Evolutionary conservation across 139 green algal species (phyloP), one percentile per base, ranked within the genome.

Genomic region (Chlamydomonas sphaeroides): DNA sequence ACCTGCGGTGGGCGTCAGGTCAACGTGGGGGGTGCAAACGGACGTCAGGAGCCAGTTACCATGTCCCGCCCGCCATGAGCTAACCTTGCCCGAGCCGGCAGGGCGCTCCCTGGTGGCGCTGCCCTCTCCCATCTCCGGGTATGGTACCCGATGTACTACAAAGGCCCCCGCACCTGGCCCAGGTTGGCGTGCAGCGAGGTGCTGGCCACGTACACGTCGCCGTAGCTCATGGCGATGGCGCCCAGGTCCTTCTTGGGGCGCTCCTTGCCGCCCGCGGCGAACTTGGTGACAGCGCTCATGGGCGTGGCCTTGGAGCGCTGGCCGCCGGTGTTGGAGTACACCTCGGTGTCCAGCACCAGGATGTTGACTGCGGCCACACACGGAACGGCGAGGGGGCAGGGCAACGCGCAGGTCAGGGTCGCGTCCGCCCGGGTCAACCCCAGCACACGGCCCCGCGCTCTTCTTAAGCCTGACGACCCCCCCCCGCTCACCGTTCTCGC

Each of bases 321-420:
- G 18, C 90, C 90, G 53, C 90, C 90, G 5, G 90, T 93, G 86
- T 93, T 93, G 88, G 36, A 75, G 86, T 92, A 93, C 84, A 90
- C 87, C 84, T 92, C 90, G 0, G 88, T 93, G 78, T 93, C 90
- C 39, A 93, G 86, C 36, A 93, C 87, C 76, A 93, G 68, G 67
- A 93, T 85, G 78, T 93, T 93, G 45, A 92, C 76, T 41, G n/a
- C n/a, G n/a, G n/a, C n/a, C n/a, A n/a, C n/a, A n/a, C 28, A 65
- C 57, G 11, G 11, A 6, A 65, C 57, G n/a, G n/a, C n/a, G 49
- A 59, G 49, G 49, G 49, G n/a, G n/a, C n/a, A n/a, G n/a, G n/a
- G n/a, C n/a, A n/a, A n/a, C n/a, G n/a, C n/a, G n/a, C n/a, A n/a
- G n/a, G n/a, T n/a, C n/a, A n/a, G n/a, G n/a, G n/a, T n/a, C n/a